Conservation (phyloP, 176 grass and related monocot genomes). For the Zea luxurians region DNA sequence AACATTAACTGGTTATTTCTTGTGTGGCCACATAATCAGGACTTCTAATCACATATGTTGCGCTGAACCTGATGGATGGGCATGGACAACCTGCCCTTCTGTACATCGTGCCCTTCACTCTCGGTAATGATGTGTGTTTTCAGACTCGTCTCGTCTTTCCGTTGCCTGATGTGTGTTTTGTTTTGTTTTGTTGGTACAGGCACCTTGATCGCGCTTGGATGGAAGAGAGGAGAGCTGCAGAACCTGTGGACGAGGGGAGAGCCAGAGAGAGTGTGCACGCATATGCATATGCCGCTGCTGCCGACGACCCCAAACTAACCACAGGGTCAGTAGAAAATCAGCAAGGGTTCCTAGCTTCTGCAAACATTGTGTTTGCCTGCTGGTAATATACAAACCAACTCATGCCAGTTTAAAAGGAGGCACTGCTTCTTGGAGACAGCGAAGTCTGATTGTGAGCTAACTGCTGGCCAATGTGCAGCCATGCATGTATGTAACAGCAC, state of each 20-base stretch:
- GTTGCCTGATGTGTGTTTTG: background rate
- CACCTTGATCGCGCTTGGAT: conserved; percentile 64
- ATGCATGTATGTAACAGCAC: too few species aligned
- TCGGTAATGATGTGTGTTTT: conserved; percentile 55
- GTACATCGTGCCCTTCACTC: conserved; percentile 94
- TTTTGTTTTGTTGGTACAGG: conserved; percentile 43
- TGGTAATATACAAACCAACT: too few species aligned
- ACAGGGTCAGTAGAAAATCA: too few species aligned
- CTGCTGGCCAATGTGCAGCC: too few species aligned
- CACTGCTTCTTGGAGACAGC: too few species aligned
- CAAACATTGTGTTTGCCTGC: too few species aligned
- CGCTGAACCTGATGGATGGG: conserved; percentile 94
- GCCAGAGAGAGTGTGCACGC: conserved; percentile 64
- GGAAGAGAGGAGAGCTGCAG: conserved; percentile 74
- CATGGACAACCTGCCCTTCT: conserved; percentile 93
- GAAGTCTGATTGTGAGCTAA: too few species aligned
- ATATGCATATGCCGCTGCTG: conserved; percentile 50
- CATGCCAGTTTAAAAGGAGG: too few species aligned
- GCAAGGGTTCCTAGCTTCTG: too few species aligned
- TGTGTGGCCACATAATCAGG: conserved; percentile 44
- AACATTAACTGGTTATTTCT: background rate
- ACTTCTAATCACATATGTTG: conserved; percentile 88
- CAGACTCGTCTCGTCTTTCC: background rate
- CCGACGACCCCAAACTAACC: conserved; percentile 4
- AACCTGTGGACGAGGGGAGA: conserved; percentile 75